Base-by-base conservation (phyloP, 2,329 filamentous ascomycete species). In the Didymosphaeria variabile region DNA sequence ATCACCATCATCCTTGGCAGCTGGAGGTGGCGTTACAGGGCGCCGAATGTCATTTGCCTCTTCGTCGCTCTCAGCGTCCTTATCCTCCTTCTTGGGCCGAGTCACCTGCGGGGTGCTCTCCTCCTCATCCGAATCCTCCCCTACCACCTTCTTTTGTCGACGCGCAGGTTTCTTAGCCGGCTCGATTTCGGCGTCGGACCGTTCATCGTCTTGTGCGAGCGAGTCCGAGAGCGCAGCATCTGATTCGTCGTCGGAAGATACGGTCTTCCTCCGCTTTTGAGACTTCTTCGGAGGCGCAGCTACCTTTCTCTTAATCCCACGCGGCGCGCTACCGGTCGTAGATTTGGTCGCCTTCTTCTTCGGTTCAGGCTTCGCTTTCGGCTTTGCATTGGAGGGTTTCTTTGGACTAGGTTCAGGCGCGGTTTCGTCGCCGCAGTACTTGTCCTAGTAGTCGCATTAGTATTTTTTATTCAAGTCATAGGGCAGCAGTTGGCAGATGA, bases 1-100 rank as follows among this genome's bases (percentile, higher is more conserved):
- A 0, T 85, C 87, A 9, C 62, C 52, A 31, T 74, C 66, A 13
- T 51, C 67, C 12, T 71, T 71, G 21, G 55, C 45, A 7, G 61
- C 60, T 12, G 60, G 42, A 29, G 62, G 53, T 32, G 66, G 40
- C 57, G 66, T 64, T 45, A 55, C 59, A 5, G 40, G 45, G 34
- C 34, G 23, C 12, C 65, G 52, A 19, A 58, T 32, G 34, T 63
- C 60, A 55, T 68, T 69, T 10, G 58, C 49, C 3, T 68, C 65
- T 8, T 64, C 54, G 7, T 66, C 69, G 29, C 63, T 66, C 9
- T 69, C 65, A 12, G 69, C 66, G 12, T 66, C 65, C 19, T 68
- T 64, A 15, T 67, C 63, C 4, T 66, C 55, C 0, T 55, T 38
- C 9, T 63, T 55, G 5, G 59, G 55, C n/a, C 64, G 63, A 5